Base-by-base conservation (phyloP, 2,329 filamentous ascomycete species). In the Sarocladium oryzae region DNA sequence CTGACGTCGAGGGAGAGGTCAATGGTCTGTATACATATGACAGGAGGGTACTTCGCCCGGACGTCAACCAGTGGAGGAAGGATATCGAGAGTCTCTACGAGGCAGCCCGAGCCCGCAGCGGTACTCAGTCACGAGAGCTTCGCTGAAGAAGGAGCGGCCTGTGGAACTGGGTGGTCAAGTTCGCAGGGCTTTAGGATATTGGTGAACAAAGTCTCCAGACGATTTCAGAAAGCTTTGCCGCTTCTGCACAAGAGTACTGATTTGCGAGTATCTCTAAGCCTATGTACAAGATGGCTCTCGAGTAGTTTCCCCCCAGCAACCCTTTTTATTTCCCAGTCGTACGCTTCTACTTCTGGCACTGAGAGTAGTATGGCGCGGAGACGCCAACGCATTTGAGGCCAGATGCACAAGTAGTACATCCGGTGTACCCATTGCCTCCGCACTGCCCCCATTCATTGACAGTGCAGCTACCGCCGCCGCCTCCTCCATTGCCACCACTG, bases 1-100 rank as follows among this genome's bases (percentile, higher is more conserved):
- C 82, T 0, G 85, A 88, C 57, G 85, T 88, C 0, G 85, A 88
- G 61, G 85, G 84, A 4, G 85, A 88, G 62, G 81, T 88, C 8
- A 89, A 88, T 57, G 85, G 85, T 0, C 68, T 89, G 52, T 63
- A 86, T 57, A 86, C 84, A 0, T 86, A 86, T 57, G 84, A 88
- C 62, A 77, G 85, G 1, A 71, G 83, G 0, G 53, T 85, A 0
- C 61, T 84, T 30, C 70, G 84, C 1, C 75, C 78, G 4, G 69
- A 87, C 53, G 66, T 70, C 35, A 63, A 67, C 7, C 77, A 81
- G 65, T 87, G 84, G 84, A 74, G 71, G 58, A 61, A 60, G 0
- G 82, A 85, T 59, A 85, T 86, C 40, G 63, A 75, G 56, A 73
- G 70, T 2, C 60, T 87, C 15, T 86, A 84, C 58, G 71, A 78